Percentiles rank a stretch among this genome's conserved stretches.
These are phyloP conservation scores for Stachybotrys echinatus DNA, from an alignment of 2,329 filamentous ascomycete species.

Conservation along the genomic window DNA sequence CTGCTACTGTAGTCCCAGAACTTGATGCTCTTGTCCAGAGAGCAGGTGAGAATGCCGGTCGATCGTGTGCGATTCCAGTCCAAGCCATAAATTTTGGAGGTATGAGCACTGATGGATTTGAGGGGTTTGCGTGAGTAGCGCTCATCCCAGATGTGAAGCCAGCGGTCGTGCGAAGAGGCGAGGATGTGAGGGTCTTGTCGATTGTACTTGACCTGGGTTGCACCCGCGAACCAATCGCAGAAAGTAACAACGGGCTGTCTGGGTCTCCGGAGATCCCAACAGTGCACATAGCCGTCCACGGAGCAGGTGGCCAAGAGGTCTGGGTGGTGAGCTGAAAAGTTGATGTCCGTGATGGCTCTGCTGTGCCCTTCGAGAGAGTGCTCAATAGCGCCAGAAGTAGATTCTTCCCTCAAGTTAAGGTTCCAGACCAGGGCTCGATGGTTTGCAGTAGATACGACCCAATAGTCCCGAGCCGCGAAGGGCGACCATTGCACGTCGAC, in stretches of 20 bases:
- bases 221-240: constrained; percentile 89
- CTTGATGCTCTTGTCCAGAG: constrained; percentile 86
- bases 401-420: constrained; percentile 72
- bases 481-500: constrained; percentile 97
- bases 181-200: constrained; percentile 80
- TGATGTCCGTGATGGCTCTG: constrained; percentile 90
- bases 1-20: constrained; percentile 76
- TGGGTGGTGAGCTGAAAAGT: constrained; percentile 89
- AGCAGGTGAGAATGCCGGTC: constrained; percentile 77
- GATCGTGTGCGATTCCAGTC: constrained; percentile 83
- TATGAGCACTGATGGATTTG: constrained; percentile 79
- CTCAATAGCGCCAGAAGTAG: constrained; percentile 66
- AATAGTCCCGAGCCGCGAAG: constrained; percentile 82
- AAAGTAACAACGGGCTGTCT: constrained; percentile 72
- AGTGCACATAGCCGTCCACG: constrained; percentile 88
- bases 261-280: constrained; percentile 79
- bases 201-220: constrained; percentile 94
- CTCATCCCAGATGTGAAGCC: constrained; percentile 86
- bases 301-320: constrained; percentile 86
- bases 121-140: constrained; percentile 73
- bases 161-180: constrained; percentile 85
- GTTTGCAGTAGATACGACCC: constrained; percentile 92
- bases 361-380: constrained; percentile 79
- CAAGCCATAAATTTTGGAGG: constrained; percentile 90
- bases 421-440: constrained; percentile 95